Conservation (phyloP, 139 green algal genomes). For the Chlamydomonas applanata region DNA sequence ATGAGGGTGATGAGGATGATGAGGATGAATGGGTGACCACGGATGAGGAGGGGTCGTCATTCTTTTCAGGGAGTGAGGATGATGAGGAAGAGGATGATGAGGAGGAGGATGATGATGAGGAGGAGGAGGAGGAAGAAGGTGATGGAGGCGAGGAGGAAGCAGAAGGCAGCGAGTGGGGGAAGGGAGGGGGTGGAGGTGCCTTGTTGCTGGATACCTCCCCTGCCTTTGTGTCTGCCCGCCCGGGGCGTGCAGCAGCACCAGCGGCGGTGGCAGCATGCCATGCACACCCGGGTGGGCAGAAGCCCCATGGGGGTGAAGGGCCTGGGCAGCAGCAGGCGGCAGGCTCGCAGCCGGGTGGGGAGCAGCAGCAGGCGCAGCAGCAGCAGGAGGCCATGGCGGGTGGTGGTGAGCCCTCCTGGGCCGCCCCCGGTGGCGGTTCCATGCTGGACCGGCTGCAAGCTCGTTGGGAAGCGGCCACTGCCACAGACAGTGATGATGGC, state of each 20-base stretch:
- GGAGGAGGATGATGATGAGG: conserved; percentile 12
- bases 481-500: conserved; percentile 44
- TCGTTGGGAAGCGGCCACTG: conserved; percentile 19
- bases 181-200: neutral
- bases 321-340: too few relatives aligned
- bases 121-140: neutral
- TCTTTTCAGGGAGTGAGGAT: conserved; percentile 39
- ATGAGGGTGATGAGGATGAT: neutral
- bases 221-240: too few relatives aligned
- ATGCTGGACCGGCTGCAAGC: neutral
- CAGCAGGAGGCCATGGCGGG: neutral
- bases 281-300: too few relatives aligned
- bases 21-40: conserved; percentile 23
- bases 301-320: too few relatives aligned
- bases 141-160: neutral
- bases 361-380: neutral
- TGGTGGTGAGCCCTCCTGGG: neutral
- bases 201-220: neutral
- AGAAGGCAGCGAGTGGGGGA: neutral
- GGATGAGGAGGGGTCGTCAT: conserved; percentile 31
- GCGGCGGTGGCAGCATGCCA: too few relatives aligned
- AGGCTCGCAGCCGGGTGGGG: neutral
- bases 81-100: conserved; percentile 10
- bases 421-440: neutral
- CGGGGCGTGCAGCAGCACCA: too few relatives aligned